Evolutionary conservation across 345 rosid species (phyloP).

Genomic region (Geranium brycei): DNA sequence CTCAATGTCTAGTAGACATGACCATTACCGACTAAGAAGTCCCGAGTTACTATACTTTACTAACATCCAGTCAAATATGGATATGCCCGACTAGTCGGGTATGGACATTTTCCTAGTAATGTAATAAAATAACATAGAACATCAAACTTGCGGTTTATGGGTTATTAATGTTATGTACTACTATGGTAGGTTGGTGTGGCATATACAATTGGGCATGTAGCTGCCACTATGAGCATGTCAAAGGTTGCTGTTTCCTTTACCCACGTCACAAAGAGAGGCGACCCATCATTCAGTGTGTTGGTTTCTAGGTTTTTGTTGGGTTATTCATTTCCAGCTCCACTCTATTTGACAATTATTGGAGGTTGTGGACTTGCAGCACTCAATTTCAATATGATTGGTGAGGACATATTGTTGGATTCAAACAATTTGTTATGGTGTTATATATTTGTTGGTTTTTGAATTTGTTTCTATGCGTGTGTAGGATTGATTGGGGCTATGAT

Average conservation of each 20-base stretch:
- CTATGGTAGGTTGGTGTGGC: conserved; percentile 72
- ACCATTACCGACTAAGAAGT: no score
- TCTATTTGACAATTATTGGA: conserved; percentile 78
- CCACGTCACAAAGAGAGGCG: conserved; percentile 88
- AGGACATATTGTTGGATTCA: conserved; percentile 2
- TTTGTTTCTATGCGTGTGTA: conserved; percentile 14
- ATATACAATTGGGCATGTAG: conserved; percentile 94
- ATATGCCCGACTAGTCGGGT: no score
- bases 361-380: conserved; percentile 91
- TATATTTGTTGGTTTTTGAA: no score
- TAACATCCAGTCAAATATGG: no score
- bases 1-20: no score
- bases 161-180: background rate
- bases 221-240: conserved; percentile 93
- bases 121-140: no score
- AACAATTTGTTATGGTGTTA: background rate
- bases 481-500: conserved; percentile 99
- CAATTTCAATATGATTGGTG: conserved; percentile 85
- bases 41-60: no score
- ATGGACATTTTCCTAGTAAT: background rate
- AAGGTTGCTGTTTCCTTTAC: conserved; percentile 97
- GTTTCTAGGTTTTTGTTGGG: conserved; percentile 71
- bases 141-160: background rate
- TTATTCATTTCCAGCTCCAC: conserved; percentile 57
- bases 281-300: conserved; percentile 83